A percentile compares a stretch with the other conserved stretches of the same genome.
Conservation (phyloP, 1,284 basidiomycete genomes). For the Trametes versicolor region DNA sequence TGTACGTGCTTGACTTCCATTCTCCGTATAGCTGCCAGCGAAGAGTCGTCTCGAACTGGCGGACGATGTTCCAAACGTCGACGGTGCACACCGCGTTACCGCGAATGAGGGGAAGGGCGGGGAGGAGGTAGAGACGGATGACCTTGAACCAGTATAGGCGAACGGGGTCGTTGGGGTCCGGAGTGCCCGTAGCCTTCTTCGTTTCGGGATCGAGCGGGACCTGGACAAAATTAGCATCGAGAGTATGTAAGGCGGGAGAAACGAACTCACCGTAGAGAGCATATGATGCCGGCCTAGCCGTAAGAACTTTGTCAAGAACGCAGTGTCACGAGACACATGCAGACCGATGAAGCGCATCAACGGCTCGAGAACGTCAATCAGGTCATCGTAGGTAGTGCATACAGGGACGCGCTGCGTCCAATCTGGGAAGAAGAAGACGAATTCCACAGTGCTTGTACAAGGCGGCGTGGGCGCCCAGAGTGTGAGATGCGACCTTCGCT, state of each 20-base stretch:
- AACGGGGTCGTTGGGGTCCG: slow-evolving; percentile 64
- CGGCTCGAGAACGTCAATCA: slow-evolving; percentile 79
- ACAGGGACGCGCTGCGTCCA: slow-evolving; percentile 82
- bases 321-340: slow-evolving; percentile 77
- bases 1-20: slow-evolving; percentile 84
- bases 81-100: slow-evolving; percentile 88
- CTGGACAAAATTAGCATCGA: slow-evolving; percentile 42
- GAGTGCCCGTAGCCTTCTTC: slow-evolving; percentile 61
- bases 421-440: slow-evolving; percentile 89
- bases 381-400: slow-evolving; percentile 71
- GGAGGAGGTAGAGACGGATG: slow-evolving; percentile 85
- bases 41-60: slow-evolving; percentile 78
- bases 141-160: slow-evolving; percentile 85
- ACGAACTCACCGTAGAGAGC: slow-evolving; percentile 49
- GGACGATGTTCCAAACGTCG: slow-evolving; percentile 89
- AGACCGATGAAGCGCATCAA: slow-evolving; percentile 81
- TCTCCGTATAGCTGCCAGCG: slow-evolving; percentile 96
- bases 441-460: slow-evolving; percentile 72
- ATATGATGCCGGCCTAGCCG: slow-evolving; percentile 65
- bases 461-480: slow-evolving; percentile 81
- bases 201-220: slow-evolving; percentile 61
- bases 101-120: slow-evolving; percentile 86
- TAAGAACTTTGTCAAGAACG: slow-evolving; percentile 69
- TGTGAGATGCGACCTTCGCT: slow-evolving; percentile 71
- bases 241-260: not conserved